phyloP scores from a whole-genome alignment of 768 basidiomycete genomes.

The Auriscalpium orientale region DNA sequence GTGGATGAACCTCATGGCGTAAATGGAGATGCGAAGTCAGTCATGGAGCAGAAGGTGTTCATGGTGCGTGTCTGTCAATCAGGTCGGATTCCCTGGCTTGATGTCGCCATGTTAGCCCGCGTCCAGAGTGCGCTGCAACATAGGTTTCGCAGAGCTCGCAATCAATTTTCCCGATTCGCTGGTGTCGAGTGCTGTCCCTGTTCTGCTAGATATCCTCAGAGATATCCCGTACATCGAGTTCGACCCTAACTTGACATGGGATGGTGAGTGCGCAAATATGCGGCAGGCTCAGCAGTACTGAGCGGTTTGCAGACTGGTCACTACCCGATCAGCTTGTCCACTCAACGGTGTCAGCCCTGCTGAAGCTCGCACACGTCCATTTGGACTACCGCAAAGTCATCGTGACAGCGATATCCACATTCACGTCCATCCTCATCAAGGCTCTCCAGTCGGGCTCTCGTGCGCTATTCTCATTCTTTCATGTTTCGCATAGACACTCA shows the following conservation, averaged over 20 bases:
- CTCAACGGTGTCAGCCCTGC: constrained; percentile 68
- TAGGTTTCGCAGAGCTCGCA: constrained; percentile 77
- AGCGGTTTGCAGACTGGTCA: constrained; percentile 61
- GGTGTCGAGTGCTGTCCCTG: constrained; percentile 45
- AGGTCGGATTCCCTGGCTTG: not conserved
- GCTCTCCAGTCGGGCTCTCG: constrained; percentile 47
- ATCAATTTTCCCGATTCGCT: constrained; percentile 51
- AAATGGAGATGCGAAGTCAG: constrained; percentile 11
- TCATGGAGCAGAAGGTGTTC: constrained; percentile 34
- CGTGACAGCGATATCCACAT: constrained; percentile 51
- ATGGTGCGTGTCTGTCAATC: constrained; percentile 41
- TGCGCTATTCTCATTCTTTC: constrained; percentile 26
- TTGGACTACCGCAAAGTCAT: constrained; percentile 40
- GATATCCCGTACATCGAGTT: constrained; percentile 75
- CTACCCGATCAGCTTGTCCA: constrained; percentile 80
- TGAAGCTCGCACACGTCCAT: constrained; percentile 54
- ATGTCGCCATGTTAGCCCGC: constrained; percentile 39
- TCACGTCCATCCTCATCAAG: constrained; percentile 49
- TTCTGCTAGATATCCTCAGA: constrained; percentile 58
- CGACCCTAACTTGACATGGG: constrained; percentile 73
- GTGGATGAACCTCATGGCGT: not conserved
- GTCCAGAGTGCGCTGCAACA: constrained; percentile 69
- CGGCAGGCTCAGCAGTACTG: not conserved
- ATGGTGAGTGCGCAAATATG: constrained; percentile 38
- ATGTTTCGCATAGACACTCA: not conserved